phyloP scores from a whole-genome alignment of 257 asterid species.

The Agastache rugosa region DNA sequence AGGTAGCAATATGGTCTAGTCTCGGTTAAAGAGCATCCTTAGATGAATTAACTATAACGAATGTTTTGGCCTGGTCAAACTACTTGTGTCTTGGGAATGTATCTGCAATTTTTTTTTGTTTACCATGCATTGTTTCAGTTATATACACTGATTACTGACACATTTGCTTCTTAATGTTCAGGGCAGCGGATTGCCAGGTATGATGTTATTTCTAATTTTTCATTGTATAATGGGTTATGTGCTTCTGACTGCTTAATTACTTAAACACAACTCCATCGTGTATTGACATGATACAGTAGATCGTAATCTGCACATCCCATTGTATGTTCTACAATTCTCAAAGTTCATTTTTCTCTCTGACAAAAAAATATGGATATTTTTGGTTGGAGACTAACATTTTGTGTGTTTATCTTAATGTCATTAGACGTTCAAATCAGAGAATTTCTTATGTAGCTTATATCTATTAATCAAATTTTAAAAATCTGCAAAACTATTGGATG shows the following conservation, averaged over 20 bases:
- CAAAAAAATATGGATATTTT: neutral
- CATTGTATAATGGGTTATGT: constrained; percentile 8
- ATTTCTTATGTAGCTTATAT: neutral
- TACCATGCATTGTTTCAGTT: constrained; percentile 13
- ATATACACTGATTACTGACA: constrained; percentile 44
- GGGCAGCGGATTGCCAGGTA: constrained; percentile 96
- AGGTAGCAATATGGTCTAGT: neutral
- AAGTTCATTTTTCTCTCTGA: neutral
- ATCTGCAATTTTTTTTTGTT: too few relatives aligned
- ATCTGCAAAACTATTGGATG: neutral
- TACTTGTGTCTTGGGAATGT: neutral
- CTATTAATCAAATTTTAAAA: constrained; percentile 9
- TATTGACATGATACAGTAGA: constrained; percentile 16
- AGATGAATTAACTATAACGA: neutral
- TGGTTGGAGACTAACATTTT: constrained; percentile 9
- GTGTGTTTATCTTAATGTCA: neutral
- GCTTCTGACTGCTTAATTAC: constrained; percentile 20
- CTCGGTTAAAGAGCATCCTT: neutral
- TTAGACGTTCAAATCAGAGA: neutral
- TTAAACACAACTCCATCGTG: constrained; percentile 2
- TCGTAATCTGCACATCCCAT: constrained; percentile 11
- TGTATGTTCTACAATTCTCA: constrained; percentile 6
- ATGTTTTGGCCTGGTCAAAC: constrained; percentile 20
- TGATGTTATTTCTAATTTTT: constrained; percentile 7
- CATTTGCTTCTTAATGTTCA: constrained; percentile 52